These are phyloP conservation scores for Chytriomyces sp. DNA, from an alignment of 192 early-diverging fungal species.

Conservation along the genomic window DNA sequence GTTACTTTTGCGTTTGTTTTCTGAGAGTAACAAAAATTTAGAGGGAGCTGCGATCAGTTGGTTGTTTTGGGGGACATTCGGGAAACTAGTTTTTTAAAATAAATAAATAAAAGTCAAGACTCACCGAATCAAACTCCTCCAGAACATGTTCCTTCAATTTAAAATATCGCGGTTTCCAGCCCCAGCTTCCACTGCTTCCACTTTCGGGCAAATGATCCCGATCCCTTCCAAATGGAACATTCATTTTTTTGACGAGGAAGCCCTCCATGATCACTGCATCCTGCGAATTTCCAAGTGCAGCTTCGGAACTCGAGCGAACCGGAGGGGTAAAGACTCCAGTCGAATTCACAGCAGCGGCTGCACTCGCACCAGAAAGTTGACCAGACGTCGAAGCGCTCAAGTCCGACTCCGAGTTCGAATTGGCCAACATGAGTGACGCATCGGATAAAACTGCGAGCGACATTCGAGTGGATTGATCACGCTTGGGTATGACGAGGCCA, in stretches of 20 bases:
- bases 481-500: constrained; percentile 16
- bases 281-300: neutral
- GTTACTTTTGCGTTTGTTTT: constrained; percentile 58
- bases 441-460: neutral
- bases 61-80: constrained; percentile 1
- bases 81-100: neutral
- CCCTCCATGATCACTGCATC: constrained; percentile 22
- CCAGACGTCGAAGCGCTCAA: neutral
- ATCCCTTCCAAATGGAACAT: constrained; percentile 10
- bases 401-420: neutral
- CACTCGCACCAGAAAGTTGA: too few relatives aligned
- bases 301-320: neutral
- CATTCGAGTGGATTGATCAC: constrained; percentile 12
- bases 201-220: neutral
- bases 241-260: constrained; percentile 34
- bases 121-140: constrained; percentile 77
- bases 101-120: neutral
- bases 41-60: constrained; percentile 59
- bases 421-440: neutral
- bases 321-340: neutral
- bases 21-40: constrained; percentile 42
- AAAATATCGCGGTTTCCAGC: constrained; percentile 93
- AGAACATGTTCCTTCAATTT: constrained; percentile 48
- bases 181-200: constrained; percentile 49
- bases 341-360: neutral